Evolutionary conservation across 2,329 filamentous ascomycete species (phyloP).

Genomic region (Amauroascus niger): DNA sequence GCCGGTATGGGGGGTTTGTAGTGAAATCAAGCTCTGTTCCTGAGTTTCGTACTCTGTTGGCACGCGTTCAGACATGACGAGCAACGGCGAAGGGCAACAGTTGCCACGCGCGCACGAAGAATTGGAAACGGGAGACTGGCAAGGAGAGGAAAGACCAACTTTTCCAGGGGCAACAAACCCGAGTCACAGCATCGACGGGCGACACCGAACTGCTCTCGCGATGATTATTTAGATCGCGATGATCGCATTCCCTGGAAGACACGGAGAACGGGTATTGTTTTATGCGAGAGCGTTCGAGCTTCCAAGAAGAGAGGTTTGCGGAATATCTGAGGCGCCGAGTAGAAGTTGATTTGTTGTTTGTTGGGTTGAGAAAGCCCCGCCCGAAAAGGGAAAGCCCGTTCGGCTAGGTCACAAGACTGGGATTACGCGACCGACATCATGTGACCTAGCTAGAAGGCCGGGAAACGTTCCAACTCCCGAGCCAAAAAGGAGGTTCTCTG

Average conservation of each 20-base stretch:
- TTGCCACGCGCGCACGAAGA: constrained; percentile 1
- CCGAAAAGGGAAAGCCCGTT: background rate
- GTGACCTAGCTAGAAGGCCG: too few relatives aligned
- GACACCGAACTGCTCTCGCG: background rate
- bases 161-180: background rate
- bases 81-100: constrained; percentile 2
- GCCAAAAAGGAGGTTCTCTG: too few relatives aligned
- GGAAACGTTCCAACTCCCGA: too few relatives aligned
- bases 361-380: background rate
- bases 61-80: constrained; percentile 16
- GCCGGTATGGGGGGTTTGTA: constrained; percentile 18
- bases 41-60: constrained; percentile 9
- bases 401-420: background rate
- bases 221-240: constrained; percentile 11
- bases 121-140: background rate
- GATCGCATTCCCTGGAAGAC: constrained; percentile 17
- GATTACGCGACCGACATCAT: background rate
- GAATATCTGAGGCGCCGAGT: constrained; percentile 18
- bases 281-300: constrained; percentile 14
- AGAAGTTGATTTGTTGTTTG: background rate
- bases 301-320: constrained; percentile 7
- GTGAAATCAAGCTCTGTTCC: constrained; percentile 24
- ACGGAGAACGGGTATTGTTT: constrained; percentile 21
- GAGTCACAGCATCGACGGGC: constrained; percentile 1
- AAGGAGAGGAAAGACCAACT: constrained; percentile 9